Evolutionary conservation across 495 filamentous ascomycete species (phyloP).

Genomic region (Penicillium cinerascens): DNA sequence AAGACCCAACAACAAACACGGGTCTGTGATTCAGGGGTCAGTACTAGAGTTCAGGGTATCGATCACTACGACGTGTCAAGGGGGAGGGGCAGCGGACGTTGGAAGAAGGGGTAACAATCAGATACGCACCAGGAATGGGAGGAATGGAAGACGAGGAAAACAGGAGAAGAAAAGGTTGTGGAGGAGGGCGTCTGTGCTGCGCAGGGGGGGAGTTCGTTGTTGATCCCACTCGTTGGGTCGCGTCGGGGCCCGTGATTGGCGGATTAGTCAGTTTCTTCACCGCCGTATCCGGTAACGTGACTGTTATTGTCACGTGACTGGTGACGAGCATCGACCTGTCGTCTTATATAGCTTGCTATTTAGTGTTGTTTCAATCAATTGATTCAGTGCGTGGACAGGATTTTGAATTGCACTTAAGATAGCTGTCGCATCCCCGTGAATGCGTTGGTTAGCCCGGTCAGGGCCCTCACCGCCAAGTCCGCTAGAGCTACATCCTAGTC

Average conservation of each 20-base stretch:
- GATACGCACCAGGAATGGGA: slow-evolving; percentile 31
- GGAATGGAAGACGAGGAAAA: slow-evolving; percentile 26
- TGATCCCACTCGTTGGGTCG: slow-evolving; percentile 42
- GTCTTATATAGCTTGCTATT: not conserved
- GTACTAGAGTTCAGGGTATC: not conserved
- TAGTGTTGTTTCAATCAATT: not conserved
- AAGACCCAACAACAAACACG: slow-evolving; percentile 35
- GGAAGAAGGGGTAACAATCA: slow-evolving; percentile 5
- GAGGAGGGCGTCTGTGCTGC: slow-evolving; percentile 32
- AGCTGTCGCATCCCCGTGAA: not conserved
- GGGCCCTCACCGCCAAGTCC: slow-evolving; percentile 2
- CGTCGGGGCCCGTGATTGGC: slow-evolving; percentile 38
- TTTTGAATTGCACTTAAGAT: not conserved
- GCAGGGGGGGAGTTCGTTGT: slow-evolving; percentile 35
- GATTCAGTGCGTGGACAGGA: not conserved
- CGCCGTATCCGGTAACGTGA: slow-evolving; percentile 4
- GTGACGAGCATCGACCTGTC: not conserved
- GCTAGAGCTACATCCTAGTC: not conserved
- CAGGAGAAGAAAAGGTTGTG: slow-evolving; percentile 18
- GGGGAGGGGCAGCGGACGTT: slow-evolving; percentile 18
- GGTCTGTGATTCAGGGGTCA: slow-evolving; percentile 28
- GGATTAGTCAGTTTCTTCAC: slow-evolving; percentile 18
- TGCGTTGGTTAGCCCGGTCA: not conserved
- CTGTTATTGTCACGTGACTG: not conserved
- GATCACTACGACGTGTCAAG: slow-evolving; percentile 12